A percentile compares a stretch with the other conserved stretches of the same genome.
Conservation (phyloP, 2,329 filamentous ascomycete species). For the Chaetomium sp. region DNA sequence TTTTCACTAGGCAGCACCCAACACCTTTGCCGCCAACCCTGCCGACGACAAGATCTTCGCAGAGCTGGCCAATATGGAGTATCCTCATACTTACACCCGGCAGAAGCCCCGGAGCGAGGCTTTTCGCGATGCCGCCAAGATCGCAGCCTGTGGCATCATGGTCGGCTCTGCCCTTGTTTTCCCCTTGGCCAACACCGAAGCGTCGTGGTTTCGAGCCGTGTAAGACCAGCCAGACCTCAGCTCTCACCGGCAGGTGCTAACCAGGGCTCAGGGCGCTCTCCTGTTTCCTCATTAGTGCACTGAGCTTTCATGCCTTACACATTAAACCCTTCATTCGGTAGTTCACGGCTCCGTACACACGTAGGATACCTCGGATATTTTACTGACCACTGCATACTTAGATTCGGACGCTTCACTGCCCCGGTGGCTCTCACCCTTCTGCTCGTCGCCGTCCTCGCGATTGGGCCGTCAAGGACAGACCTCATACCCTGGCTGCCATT, state of each 20-base stretch:
- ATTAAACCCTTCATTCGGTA: slow-evolving; percentile 30
- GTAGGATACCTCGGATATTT: neutral
- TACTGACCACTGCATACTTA: slow-evolving; percentile 25
- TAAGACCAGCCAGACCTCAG: slow-evolving; percentile 19
- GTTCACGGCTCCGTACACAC: neutral
- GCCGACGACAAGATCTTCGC: neutral
- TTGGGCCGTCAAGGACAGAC: slow-evolving; percentile 23
- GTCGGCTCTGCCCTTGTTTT: slow-evolving; percentile 32
- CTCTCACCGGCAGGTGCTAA: slow-evolving; percentile 20
- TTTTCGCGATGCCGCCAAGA: slow-evolving; percentile 23
- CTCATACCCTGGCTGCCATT: slow-evolving; percentile 35
- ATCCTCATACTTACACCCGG: neutral
- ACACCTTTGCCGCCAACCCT: neutral
- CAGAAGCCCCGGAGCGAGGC: slow-evolving; percentile 6
- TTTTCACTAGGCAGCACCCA: neutral
- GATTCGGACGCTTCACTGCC: slow-evolving; percentile 29
- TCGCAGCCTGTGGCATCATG: slow-evolving; percentile 32
- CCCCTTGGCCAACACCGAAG: slow-evolving; percentile 28
- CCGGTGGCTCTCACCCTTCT: slow-evolving; percentile 29
- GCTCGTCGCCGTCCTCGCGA: slow-evolving; percentile 27
- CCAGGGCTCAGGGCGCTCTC: slow-evolving; percentile 25
- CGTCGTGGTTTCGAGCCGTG: slow-evolving; percentile 28
- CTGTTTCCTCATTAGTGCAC: slow-evolving; percentile 26
- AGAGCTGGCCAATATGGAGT: slow-evolving; percentile 11
- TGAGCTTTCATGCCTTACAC: slow-evolving; percentile 30